A percentile compares a stretch with the other conserved stretches of the same genome.
These are phyloP conservation scores for Neotropicomus parvogracilis DNA, from an alignment of 1,284 basidiomycete species.

Conservation along the genomic window DNA sequence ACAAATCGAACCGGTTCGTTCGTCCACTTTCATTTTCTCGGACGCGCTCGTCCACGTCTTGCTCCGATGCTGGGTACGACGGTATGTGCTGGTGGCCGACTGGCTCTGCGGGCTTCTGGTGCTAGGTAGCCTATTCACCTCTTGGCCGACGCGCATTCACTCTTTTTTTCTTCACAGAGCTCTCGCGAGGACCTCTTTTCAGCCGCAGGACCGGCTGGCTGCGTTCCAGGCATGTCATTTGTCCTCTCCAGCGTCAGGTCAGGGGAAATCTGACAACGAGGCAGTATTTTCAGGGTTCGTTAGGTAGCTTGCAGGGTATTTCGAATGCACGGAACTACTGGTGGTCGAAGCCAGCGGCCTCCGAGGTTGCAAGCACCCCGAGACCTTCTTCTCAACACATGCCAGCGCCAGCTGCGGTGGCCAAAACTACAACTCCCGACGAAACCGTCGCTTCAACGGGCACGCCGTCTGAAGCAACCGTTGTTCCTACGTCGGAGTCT, in stretches of 20 bases:
- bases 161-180: conserved; percentile 5
- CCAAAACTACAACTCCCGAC: background rate
- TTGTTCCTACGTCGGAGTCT: conserved; percentile 3
- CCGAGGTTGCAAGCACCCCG: background rate
- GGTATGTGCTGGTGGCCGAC: conserved; percentile 23
- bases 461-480: background rate
- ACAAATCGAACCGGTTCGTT: conserved; percentile 16
- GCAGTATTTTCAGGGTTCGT: conserved; percentile 9
- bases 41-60: conserved; percentile 1
- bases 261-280: conserved; percentile 4
- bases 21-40: conserved; percentile 3
- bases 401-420: conserved; percentile 5
- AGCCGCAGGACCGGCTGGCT: conserved; percentile 10
- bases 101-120: conserved; percentile 24
- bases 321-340: conserved; percentile 29
- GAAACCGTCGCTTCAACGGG: background rate
- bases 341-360: conserved; percentile 29
- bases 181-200: conserved; percentile 10
- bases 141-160: conserved; percentile 12
- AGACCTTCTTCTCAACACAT: background rate
- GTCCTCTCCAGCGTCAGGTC: background rate
- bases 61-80: conserved; percentile 22
- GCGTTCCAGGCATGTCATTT: conserved; percentile 25
- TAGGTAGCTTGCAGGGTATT: conserved; percentile 5
- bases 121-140: conserved; percentile 20